Evolutionary conservation across 2,329 filamentous ascomycete genomes (phyloP).

Genomic region (Westerdykella ornata): DNA sequence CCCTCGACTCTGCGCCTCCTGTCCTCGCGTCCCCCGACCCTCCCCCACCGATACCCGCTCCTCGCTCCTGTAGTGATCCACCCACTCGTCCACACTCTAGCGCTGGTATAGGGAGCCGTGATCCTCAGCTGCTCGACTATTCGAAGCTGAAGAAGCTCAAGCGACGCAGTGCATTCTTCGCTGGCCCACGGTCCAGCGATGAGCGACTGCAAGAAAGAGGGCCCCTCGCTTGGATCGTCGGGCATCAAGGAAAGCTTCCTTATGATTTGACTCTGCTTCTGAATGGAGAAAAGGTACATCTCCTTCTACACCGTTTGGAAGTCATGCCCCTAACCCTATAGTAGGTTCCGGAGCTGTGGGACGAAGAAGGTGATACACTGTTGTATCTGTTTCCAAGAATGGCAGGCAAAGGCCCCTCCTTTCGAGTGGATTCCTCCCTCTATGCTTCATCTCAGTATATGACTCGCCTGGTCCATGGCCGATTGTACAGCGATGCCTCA

Average conservation of each 20-base stretch:
- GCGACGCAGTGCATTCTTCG: constrained; percentile 33
- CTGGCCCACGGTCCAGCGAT: constrained; percentile 20
- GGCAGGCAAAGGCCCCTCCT: constrained; percentile 52
- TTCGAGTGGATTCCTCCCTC: constrained; percentile 54
- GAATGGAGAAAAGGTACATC: constrained; percentile 47
- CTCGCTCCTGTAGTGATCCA: constrained; percentile 22
- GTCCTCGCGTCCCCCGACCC: constrained; percentile 16
- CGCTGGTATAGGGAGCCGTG: constrained; percentile 12
- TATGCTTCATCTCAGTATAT: constrained; percentile 53
- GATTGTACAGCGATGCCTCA: constrained; percentile 38
- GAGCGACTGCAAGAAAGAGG: constrained; percentile 11
- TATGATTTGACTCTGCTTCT: constrained; percentile 50
- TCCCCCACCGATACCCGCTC: constrained; percentile 14
- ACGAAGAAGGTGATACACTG: constrained; percentile 55
- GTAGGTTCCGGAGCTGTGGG: constrained; percentile 55
- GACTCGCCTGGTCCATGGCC: constrained; percentile 51
- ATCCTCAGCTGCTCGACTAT: constrained; percentile 10
- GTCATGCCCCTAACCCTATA: constrained; percentile 2
- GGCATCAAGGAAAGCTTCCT: constrained; percentile 49
- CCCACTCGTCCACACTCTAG: constrained; percentile 11
- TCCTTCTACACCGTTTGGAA: neutral
- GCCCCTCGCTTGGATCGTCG: constrained; percentile 53
- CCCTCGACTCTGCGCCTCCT: constrained; percentile 17
- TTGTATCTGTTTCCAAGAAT: constrained; percentile 57
- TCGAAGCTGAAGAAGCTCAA: constrained; percentile 27